Evolutionary conservation across 2,329 filamentous ascomycete species (phyloP), one percentile per base, ranked within the genome.

Genomic region (Bipolaris zeicola): DNA sequence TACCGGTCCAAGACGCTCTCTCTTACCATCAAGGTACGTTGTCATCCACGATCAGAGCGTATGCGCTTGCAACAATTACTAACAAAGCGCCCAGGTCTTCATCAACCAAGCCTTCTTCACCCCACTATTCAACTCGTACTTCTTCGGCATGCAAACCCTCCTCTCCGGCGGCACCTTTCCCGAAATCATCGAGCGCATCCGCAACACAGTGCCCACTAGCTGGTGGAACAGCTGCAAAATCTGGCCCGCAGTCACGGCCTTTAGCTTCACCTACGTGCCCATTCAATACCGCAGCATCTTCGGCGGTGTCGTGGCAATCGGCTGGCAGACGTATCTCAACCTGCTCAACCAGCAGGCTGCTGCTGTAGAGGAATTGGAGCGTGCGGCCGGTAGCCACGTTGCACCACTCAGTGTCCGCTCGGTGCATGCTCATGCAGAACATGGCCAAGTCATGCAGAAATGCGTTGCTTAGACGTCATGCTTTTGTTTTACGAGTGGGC

Each of bases 261-360:
- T 97, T 71, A 93, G 84, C 74, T 96, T 97, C 70, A 87, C 89
- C n/a, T 95, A 91, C 68, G 80, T 97, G 4, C 86, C 88, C 24
- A 81, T 92, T 45, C 87, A 94, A 70, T 94, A 91, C 76, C 82
- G 93, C 48, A 90, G 87, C 66, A 83, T 96, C 14, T 95, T 96
- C 65, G 86, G 89, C 36, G 75, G 90, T 1, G 78, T 89, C 6
- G 84, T 96, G 62, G 91, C 91, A 1, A 89, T 96, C 49, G 90
- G 90, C 0, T 97, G 93, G 93, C 93, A 96, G 83, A 92, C 91
- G 0, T 97, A 96, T 80, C 71, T 97, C 66, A 91, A 88, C 65
- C 90, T 87, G 75, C 76, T 96, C 69, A 96, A 96, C 68, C 83
- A 89, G 68, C 80, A 81, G 60, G 91, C 90, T 1, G 91, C 92